Evolutionary conservation across 2,329 filamentous ascomycete genomes (phyloP), one percentile per base, ranked within the genome.

Genomic region (Lachnellula arida): DNA sequence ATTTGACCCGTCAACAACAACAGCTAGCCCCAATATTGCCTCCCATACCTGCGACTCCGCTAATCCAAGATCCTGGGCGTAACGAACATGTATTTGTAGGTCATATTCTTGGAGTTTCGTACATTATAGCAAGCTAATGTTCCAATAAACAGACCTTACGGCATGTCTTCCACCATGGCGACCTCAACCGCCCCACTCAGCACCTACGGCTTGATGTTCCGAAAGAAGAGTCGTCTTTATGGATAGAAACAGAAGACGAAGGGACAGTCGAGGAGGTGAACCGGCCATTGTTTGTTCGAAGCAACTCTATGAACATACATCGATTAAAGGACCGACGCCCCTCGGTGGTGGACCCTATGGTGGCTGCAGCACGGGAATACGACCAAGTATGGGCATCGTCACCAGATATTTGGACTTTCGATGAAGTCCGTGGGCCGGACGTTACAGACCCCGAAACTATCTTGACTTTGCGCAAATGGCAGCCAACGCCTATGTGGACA

Each of bases 81-180:
- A 57, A 58, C 12, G 61, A 84, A 8, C 82, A 86, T 64, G 74
- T 75, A 37, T 86, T 87, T 64, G 76, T 78, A 68, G 62, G 73
- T 68, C 28, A 32, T 11, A 32, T 44, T n/a, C 25, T 49, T 19
- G 12, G 34, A 37, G 5, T 51, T 34, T 46, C 2, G 14, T 8
- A 34, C 22, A 14, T 12, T 19, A 46, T 11, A 43, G 39, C 49
- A 44, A 48, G 42, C 63, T 66, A 46, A 65, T 44, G 11, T 23
- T 44, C 54, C 22, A 14, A 23, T 37, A 42, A 43, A 47, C 70
- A 80, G 75, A 85, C 80, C 6, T 81, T 99, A 55, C 86, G 91
- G 66, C 93, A 99, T 73, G 86, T 97, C 67, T 94, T 90, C 74
- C 92, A 97, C 71, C 92, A 96, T 74, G 93, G 93, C 56, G 88